Percentiles rank a stretch among this genome's conserved stretches.
phyloP scores from a whole-genome alignment of 108 stramenopile genomes.

The Conticribra guillardii region DNA sequence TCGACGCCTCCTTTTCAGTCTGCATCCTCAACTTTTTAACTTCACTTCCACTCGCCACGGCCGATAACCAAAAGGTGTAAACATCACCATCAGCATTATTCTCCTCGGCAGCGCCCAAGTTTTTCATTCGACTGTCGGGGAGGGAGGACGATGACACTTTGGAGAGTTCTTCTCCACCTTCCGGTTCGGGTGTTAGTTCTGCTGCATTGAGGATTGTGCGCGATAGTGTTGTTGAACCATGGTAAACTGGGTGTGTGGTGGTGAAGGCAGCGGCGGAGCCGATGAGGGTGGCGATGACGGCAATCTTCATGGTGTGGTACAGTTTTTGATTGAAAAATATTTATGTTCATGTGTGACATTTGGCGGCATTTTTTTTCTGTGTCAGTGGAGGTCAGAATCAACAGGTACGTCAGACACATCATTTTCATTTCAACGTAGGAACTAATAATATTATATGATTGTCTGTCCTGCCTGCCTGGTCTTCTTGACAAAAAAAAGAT shows the following conservation, averaged over 20 bases:
- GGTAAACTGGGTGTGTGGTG: background rate
- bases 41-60: conserved; percentile 59
- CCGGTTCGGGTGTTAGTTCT: conserved; percentile 79
- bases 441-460: no score
- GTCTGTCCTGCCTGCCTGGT: no score
- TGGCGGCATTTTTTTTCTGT: no score
- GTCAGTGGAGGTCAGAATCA: no score
- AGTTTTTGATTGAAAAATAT: background rate
- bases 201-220: conserved; percentile 26
- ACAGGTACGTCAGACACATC: no score
- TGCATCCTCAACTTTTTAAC: conserved; percentile 63
- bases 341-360: no score
- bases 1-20: conserved; percentile 79
- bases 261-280: background rate
- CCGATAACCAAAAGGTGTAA: conserved; percentile 76
- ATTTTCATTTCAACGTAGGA: no score
- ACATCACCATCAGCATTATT: conserved; percentile 55
- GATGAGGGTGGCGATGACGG: background rate
- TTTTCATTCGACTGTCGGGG: conserved; percentile 69
- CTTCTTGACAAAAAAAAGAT: no score
- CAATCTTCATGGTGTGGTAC: conserved; percentile 1
- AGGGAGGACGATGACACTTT: conserved; percentile 54
- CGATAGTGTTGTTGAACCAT: background rate
- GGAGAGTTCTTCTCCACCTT: conserved; percentile 76
- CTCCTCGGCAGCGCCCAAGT: conserved; percentile 59